A percentile compares a stretch with the other conserved stretches of the same genome.
Evolutionary conservation across 352 stramenopile species (phyloP).

Genomic region (Pythium pyrilobum): DNA sequence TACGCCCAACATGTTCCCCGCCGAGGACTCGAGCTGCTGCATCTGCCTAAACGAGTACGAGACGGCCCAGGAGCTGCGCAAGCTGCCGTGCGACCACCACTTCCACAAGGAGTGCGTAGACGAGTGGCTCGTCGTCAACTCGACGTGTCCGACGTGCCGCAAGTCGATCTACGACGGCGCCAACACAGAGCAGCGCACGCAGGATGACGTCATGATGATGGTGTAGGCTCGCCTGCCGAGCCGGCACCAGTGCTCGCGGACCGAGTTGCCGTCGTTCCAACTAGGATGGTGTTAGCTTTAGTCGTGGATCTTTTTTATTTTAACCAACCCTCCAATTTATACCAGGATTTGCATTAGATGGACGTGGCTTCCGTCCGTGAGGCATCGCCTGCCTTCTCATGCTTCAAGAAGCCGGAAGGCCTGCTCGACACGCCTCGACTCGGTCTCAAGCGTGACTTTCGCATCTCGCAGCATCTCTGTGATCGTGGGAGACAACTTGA

Average conservation of each 20-base stretch:
- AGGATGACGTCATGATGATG: constrained; percentile 60
- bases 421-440: constrained; percentile 10
- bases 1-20: constrained; percentile 49
- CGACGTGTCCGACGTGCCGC: constrained; percentile 84
- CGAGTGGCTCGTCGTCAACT: constrained; percentile 86
- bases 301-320: neutral
- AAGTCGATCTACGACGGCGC: constrained; percentile 60
- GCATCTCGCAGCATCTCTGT: constrained; percentile 17
- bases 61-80: constrained; percentile 81
- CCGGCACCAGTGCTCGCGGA: too few relatives aligned
- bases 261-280: too few relatives aligned
- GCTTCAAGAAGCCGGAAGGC: constrained; percentile 2
- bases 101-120: constrained; percentile 92
- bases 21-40: constrained; percentile 87
- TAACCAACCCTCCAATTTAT: neutral
- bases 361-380: too few relatives aligned
- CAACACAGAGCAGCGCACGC: constrained; percentile 24
- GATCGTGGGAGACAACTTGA: too few relatives aligned
- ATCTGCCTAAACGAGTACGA: constrained; percentile 91
- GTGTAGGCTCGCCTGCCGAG: constrained; percentile 20
- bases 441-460: constrained; percentile 8
- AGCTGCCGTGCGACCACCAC: constrained; percentile 94
- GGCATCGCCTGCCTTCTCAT: neutral
- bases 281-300: too few relatives aligned
- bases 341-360: too few relatives aligned